These are phyloP conservation scores for Coemansia erecta DNA, from an alignment of 192 early-diverging fungal genomes.

Conservation along the genomic window DNA sequence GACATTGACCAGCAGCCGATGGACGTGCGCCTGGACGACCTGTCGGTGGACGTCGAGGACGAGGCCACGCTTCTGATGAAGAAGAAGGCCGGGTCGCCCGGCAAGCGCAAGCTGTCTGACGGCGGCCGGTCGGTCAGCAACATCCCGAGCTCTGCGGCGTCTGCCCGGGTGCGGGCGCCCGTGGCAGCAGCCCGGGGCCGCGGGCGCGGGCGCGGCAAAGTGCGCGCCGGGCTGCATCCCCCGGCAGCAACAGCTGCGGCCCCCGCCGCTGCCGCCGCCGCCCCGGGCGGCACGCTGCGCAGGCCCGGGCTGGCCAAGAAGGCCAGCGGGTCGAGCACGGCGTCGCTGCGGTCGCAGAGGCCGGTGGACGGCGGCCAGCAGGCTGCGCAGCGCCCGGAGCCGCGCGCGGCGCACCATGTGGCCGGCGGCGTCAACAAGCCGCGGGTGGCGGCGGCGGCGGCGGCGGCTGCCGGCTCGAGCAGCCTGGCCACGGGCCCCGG, in stretches of 20 bases:
- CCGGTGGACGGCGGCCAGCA: background rate
- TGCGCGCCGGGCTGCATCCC: background rate
- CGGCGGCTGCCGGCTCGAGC: background rate
- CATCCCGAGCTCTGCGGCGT: background rate
- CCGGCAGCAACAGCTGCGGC: background rate
- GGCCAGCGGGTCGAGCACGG: constrained; percentile 15
- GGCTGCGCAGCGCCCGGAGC: constrained; percentile 29
- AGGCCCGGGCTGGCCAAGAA: constrained; percentile 12
- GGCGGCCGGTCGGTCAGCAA: constrained; percentile 14
- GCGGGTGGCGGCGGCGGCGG: background rate
- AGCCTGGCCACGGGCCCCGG: background rate
- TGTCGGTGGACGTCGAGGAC: constrained; percentile 8
- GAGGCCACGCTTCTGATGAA: background rate
- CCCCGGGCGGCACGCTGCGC: constrained; percentile 25
- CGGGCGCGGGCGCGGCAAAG: constrained; percentile 17
- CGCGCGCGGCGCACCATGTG: constrained; percentile 11
- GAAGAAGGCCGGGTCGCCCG: constrained; percentile 2
- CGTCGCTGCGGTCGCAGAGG: constrained; percentile 4
- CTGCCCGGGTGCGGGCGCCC: constrained; percentile 4
- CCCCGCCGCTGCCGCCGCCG: no score
- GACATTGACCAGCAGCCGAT: constrained; percentile 36
- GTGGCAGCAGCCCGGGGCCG: constrained; percentile 15
- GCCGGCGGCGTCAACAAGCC: constrained; percentile 8
- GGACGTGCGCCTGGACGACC: constrained; percentile 15
- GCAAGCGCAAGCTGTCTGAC: constrained; percentile 49